A percentile compares a stretch with the other conserved stretches of the same genome.
Evolutionary conservation across 164 flowering plant genomes (phyloP).

Genomic region (Vitis vinifera): DNA sequence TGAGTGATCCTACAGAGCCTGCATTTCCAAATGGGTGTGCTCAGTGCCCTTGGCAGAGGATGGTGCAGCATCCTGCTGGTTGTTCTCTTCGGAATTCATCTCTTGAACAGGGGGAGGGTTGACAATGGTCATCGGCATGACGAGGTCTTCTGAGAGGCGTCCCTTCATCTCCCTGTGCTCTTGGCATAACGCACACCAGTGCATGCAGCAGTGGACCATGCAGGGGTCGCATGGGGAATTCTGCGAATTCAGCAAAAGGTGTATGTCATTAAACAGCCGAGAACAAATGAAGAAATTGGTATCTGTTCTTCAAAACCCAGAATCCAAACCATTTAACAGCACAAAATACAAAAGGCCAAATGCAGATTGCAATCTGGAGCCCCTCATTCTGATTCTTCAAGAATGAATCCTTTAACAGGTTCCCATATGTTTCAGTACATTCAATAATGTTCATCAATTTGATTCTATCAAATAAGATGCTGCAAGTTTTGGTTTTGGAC

Average conservation of each 20-base stretch:
- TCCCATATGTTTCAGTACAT: too few relatives aligned
- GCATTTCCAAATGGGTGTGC: constrained; percentile 48
- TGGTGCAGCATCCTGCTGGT: constrained; percentile 25
- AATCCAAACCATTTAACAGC: too few relatives aligned
- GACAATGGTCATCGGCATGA: constrained; percentile 74
- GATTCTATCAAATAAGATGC: too few relatives aligned
- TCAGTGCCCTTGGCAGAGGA: constrained; percentile 27
- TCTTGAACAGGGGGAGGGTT: constrained; percentile 91
- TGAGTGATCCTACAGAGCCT: constrained; percentile 32
- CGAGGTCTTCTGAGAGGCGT: constrained; percentile 67
- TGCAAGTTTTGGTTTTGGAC: too few relatives aligned
- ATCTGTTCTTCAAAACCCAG: too few relatives aligned
- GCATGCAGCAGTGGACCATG: constrained; percentile 89
- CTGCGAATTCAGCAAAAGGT: constrained; percentile 39
- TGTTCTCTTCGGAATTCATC: constrained; percentile 54
- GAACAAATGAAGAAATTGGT: too few relatives aligned
- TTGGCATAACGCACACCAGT: constrained; percentile 96
- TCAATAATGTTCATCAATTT: too few relatives aligned
- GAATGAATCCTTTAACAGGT: too few relatives aligned
- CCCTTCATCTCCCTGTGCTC: constrained; percentile 96
- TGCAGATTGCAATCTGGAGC: too few relatives aligned
- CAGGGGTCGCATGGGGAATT: constrained; percentile 97
- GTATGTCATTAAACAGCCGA: too few relatives aligned
- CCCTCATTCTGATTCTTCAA: too few relatives aligned
- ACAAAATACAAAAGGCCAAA: too few relatives aligned